Evolutionary conservation across 257 asterid species (phyloP).

Genomic region (Agastache rugosa): DNA sequence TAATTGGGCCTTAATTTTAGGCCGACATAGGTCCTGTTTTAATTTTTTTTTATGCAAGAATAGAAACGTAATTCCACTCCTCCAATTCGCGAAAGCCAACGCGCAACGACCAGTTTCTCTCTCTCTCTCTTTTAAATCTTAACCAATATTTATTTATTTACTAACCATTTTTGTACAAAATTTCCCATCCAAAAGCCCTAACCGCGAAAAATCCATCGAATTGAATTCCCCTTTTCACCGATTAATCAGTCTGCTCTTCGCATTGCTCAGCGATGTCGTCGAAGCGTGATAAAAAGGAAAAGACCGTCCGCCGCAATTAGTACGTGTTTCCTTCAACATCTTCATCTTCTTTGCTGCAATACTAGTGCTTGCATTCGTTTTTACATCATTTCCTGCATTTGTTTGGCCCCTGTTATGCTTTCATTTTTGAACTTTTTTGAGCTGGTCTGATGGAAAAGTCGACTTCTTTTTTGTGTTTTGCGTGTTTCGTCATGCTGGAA

Average conservation of each 20-base stretch:
- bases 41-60: not conserved
- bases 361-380: constrained; percentile 5
- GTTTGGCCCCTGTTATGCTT: not conserved
- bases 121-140: not conserved
- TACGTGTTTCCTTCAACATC: constrained; percentile 33
- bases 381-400: not conserved
- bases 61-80: not conserved
- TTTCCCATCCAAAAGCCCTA: constrained; percentile 45
- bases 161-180: constrained; percentile 5
- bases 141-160: too few relatives aligned
- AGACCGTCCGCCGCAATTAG: constrained; percentile 52
- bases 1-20: not conserved
- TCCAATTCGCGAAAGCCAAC: not conserved
- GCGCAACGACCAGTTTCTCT: not conserved
- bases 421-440: constrained; percentile 5
- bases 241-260: constrained; percentile 27
- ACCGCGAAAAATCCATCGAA: constrained; percentile 24
- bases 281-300: constrained; percentile 59
- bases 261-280: constrained; percentile 47
- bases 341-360: not conserved
- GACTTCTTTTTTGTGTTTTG: not conserved
- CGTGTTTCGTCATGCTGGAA: constrained; percentile 16
- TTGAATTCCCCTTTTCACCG: not conserved
- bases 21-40: not conserved
- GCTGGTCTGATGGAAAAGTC: constrained; percentile 22